Base-by-base conservation (phyloP, 495 filamentous ascomycete genomes). In the Durotheca rogersii region DNA sequence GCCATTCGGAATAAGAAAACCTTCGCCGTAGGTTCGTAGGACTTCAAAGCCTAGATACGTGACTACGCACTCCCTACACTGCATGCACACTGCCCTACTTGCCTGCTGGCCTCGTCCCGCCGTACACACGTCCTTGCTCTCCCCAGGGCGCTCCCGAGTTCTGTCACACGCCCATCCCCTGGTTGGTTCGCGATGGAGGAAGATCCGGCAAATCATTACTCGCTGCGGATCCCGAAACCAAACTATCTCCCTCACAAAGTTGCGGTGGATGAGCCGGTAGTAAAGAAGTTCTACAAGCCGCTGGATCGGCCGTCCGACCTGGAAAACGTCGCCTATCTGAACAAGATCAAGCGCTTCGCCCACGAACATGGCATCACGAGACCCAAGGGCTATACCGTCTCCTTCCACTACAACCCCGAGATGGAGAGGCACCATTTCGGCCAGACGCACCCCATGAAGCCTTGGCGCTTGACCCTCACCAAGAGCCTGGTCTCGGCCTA, bases 391-490 rank as follows among this genome's bases (percentile, higher is more conserved):
- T 88, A 89, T 66, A 87, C 72, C 17, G 91, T 98, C n/a, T 97
- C 93, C 31, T 97, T 88, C 76, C 93, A 98, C 68, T 88, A 89
- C 64, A 96, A 96, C 65, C 84, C 90, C n/a, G 81, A 87, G 40
- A 93, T 96, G 67, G 93, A 98, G 72, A 83, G 85, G 63, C 90
- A 95, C 66, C 93, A 98, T 67, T 98, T 98, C 62, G 93, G 93
- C 50, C 84, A 85, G 63, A 85, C 85, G 12, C 93, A 98, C 71
- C 93, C 93, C 11, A 98, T 98, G 93, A 98, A 98, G 62, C 93
- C 93, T 48, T 97, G 92, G 92, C 87, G 93, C 11, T 77, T 98
- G 49, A 95, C 89, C 7, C 81, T 98, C 32, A 93, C 93, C 48
- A 98, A 98, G 66, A 85, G 92, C 64, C 79, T 98, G 29, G 88